Conservation (phyloP, 2,329 filamentous ascomycete genomes). For the Lizonia empirigonia region DNA sequence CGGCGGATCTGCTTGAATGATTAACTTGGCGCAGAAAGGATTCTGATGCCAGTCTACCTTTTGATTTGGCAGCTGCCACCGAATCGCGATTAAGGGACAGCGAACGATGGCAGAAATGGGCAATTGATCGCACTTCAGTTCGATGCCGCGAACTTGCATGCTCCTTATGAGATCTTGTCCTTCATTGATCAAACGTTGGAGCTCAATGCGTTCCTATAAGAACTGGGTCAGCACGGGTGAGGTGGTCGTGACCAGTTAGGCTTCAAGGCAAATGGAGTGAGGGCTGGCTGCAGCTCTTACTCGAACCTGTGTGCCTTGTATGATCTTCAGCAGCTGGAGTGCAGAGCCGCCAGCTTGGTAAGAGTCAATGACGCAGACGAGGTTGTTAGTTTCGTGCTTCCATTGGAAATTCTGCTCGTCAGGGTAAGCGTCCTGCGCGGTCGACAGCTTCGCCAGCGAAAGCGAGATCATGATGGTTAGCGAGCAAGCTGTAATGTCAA, state of each 20-base stretch:
- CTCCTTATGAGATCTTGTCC: constrained; percentile 24
- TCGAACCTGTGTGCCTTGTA: constrained; percentile 50
- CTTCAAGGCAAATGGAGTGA: not conserved
- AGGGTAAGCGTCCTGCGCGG: constrained; percentile 38
- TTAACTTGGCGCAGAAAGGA: constrained; percentile 9
- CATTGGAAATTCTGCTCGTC: constrained; percentile 42
- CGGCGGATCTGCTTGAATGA: constrained; percentile 45
- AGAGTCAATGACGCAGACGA: constrained; percentile 43
- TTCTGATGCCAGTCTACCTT: constrained; percentile 33
- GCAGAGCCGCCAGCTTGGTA: constrained; percentile 31
- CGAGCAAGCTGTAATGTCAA: constrained; percentile 16
- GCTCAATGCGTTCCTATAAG: constrained; percentile 30
- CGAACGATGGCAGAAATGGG: constrained; percentile 53
- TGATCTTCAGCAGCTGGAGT: constrained; percentile 47
- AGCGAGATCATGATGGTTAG: constrained; percentile 37
- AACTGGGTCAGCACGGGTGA: constrained; percentile 12
- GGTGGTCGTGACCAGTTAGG: not conserved
- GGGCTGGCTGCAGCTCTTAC: constrained; percentile 40
- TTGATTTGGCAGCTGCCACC: constrained; percentile 46
- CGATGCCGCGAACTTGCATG: constrained; percentile 32
- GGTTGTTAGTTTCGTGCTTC: constrained; percentile 40
- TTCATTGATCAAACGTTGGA: constrained; percentile 32
- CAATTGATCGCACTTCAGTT: constrained; percentile 48
- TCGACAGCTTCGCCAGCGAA: constrained; percentile 41
- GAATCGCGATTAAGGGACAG: constrained; percentile 48